These are phyloP conservation scores for Circinella minor DNA, from an alignment of 371 early-diverging fungal genomes.

Conservation along the genomic window DNA sequence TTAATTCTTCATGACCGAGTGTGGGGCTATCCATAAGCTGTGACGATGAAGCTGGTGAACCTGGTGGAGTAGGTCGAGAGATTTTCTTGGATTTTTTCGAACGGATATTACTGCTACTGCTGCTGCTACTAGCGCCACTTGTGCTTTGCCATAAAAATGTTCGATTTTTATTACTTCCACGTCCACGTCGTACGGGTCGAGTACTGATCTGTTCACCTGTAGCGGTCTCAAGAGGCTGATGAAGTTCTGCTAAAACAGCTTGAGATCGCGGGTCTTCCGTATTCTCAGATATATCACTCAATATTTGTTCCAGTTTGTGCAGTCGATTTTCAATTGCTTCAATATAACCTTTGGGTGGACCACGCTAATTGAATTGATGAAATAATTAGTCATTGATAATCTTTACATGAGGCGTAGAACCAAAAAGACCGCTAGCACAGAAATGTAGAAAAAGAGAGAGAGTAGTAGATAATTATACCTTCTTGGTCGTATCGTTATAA, in stretches of 20 bases:
- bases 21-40: slow-evolving; percentile 6
- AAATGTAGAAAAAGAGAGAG: not conserved
- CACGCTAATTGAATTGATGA: slow-evolving; percentile 43
- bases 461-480: slow-evolving; percentile 26
- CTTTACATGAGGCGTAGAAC: not conserved
- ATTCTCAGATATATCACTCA: slow-evolving; percentile 56
- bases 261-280: slow-evolving; percentile 56
- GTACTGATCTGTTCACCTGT: slow-evolving; percentile 50
- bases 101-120: too few relatives aligned
- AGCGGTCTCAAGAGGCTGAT: slow-evolving; percentile 54
- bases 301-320: slow-evolving; percentile 63
- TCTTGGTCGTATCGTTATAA: slow-evolving; percentile 51
- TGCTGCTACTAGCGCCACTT: not conserved
- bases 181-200: slow-evolving; percentile 40
- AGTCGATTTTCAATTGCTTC: slow-evolving; percentile 73
- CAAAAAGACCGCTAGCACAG: too few relatives aligned
- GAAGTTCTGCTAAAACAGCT: slow-evolving; percentile 58
- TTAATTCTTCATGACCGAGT: slow-evolving; percentile 2
- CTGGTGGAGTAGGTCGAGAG: not conserved
- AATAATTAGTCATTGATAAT: not conserved
- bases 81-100: not conserved
- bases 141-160: slow-evolving; percentile 33
- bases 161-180: slow-evolving; percentile 20
- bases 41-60: slow-evolving; percentile 8
- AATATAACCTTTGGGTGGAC: slow-evolving; percentile 76